Base-by-base conservation (phyloP, 108 stramenopile genomes). In the Skeletonema menzelii region DNA sequence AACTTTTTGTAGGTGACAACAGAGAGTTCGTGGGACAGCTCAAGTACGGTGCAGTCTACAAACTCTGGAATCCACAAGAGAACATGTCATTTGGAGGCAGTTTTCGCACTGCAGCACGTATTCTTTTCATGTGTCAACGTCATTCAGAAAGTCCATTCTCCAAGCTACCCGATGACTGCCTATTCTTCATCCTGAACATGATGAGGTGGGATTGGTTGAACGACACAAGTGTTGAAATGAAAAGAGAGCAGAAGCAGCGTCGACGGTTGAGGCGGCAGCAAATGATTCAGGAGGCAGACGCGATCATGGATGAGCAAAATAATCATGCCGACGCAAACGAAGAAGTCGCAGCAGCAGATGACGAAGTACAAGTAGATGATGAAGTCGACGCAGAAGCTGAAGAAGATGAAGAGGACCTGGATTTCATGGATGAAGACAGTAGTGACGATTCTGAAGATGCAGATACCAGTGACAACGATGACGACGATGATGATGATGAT, bases 121-220 rank as follows among this genome's bases (percentile, higher is more conserved):
- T 67, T n/a, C 80, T 95, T 4, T 84, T 91, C 27, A 49, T 86
- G 63, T 90, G 85, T 37, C 94, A 95, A 58, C 75, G 91, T 57
- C 77, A 89, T 13, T 60, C 59, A 44, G 91, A 88, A 68, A 85
- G 86, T 64, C 87, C 87, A 12, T 73, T 88, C 47, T 67, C 79
- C 42, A 80, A 53, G 63, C 84, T 95, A 10, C 88, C 91, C 1
- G 94, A 95, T 70, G 91, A 92, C 58, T 88, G 88, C 63, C 80
- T 95, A 46, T 92, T 82, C 65, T 95, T 91, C 74, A 95, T 95
- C 72, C 67, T 95, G 46, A 95, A 95, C 77, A 93, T 95, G 92
- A 89, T 88, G 67, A 80, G 84, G 6, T 95, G 90, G 91, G 91
- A 93, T 63, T 95, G 94, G 94, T 83, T 90, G 58, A 73, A 84